Evolutionary conservation across 345 rosid genomes (phyloP).

Genomic region (Salix udensis): DNA sequence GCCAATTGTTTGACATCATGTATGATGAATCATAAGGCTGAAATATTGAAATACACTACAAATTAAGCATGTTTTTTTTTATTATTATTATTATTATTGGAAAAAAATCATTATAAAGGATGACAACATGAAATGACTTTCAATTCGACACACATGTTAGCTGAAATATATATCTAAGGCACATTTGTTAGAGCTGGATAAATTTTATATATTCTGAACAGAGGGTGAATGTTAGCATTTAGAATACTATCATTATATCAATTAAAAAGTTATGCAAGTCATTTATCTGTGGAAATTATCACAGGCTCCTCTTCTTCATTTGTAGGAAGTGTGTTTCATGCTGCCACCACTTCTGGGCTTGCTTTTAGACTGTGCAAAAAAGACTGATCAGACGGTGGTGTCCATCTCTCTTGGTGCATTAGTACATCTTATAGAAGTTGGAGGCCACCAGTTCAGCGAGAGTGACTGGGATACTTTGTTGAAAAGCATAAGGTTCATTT

Average conservation of each 20-base stretch:
- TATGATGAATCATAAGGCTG: neutral
- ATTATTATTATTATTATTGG: neutral
- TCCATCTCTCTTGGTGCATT: slow-evolving; percentile 94
- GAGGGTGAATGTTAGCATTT: neutral
- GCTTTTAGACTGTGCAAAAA: slow-evolving; percentile 95
- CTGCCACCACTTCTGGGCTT: slow-evolving; percentile 87
- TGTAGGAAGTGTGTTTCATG: slow-evolving; percentile 98
- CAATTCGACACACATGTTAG: too few species aligned
- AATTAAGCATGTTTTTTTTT: neutral
- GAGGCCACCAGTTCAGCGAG: slow-evolving; percentile 96
- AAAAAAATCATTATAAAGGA: neutral
- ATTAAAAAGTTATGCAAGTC: neutral
- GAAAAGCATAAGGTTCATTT: slow-evolving; percentile 86
- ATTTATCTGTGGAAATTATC: slow-evolving; percentile 10
- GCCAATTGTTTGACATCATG: neutral
- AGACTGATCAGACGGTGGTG: slow-evolving; percentile 93
- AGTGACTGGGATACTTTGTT: slow-evolving; percentile 92
- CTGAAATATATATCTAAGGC: too few species aligned
- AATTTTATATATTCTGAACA: too few species aligned
- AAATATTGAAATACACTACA: neutral
- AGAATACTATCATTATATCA: neutral
- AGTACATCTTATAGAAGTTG: slow-evolving; percentile 97
- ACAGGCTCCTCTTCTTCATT: slow-evolving; percentile 16
- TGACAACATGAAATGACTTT: too few species aligned
- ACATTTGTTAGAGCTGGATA: too few species aligned